Percentiles rank a stretch among this genome's conserved stretches.
These are phyloP conservation scores for Cladophialophora bantiana DNA, from an alignment of 2,329 filamentous ascomycete genomes.

Conservation along the genomic window DNA sequence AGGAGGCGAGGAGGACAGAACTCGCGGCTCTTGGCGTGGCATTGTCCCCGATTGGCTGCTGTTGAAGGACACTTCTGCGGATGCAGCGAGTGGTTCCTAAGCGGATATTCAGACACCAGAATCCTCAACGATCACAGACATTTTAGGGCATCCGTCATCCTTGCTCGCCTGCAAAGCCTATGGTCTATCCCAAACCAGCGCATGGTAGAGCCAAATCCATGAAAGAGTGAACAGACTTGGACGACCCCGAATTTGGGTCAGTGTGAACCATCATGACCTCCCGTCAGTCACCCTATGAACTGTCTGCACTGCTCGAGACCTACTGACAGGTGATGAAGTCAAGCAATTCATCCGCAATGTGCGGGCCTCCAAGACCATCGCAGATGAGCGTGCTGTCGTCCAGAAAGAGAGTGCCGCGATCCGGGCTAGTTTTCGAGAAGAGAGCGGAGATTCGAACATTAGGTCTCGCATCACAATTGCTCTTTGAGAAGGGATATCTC, in stretches of 20 bases:
- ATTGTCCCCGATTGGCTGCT: slow-evolving; percentile 14
- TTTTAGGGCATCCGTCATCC: background rate
- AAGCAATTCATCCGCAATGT: slow-evolving; percentile 99
- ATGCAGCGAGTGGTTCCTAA: slow-evolving; percentile 2
- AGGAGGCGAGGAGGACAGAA: background rate
- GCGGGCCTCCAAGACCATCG: slow-evolving; percentile 96
- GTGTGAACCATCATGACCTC: slow-evolving; percentile 36
- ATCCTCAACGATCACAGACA: background rate
- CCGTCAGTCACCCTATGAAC: slow-evolving; percentile 23
- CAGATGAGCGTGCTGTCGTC: slow-evolving; percentile 96
- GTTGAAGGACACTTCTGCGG: slow-evolving; percentile 19
- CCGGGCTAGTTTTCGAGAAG: slow-evolving; percentile 94
- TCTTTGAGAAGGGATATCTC: background rate
- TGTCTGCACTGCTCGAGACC: background rate
- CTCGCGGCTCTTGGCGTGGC: background rate
- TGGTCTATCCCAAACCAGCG: background rate
- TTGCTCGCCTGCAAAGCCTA: background rate
- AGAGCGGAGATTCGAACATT: slow-evolving; percentile 88
- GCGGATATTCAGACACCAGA: background rate
- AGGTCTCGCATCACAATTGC: slow-evolving; percentile 67
- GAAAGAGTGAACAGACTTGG: slow-evolving; percentile 32
- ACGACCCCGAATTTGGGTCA: slow-evolving; percentile 34
- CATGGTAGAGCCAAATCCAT: slow-evolving; percentile 27
- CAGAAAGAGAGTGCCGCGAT: slow-evolving; percentile 99
- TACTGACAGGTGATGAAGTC: slow-evolving; percentile 63